Evolutionary conservation across 2,329 filamentous ascomycete genomes (phyloP), one percentile per base, ranked within the genome.

Genomic region (Hyphodiscus sp.): DNA sequence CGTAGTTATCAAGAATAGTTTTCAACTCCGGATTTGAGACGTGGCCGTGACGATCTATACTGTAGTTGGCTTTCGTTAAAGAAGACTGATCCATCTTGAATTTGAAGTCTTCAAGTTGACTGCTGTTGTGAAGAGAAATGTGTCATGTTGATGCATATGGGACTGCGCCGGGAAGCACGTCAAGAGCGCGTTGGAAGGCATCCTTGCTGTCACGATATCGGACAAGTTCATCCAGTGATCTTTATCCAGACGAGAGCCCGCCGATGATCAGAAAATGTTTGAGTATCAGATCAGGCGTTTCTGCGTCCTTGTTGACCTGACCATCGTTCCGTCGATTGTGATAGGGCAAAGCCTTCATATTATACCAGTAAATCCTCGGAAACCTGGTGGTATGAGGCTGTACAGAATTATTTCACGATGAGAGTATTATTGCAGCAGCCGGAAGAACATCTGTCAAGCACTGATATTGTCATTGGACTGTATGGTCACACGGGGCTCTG

Each of bases 161-260:
- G 10, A 58, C 23, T 2, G 65, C 61, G 10, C 51, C 42, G 13
- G 59, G 62, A 2, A 70, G 53, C 7, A 62, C 45, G 18, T 61
- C 42, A 2, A 68, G 47, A 15, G 67, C 60, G 42, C 65, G 63
- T 16, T 62, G 57, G 51, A 68, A 69, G 41, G 67, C 49, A 1
- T 63, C 67, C 20, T 56, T 51, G 16, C 63, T 59, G 41, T 65
- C 61, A 13, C 10, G 61, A 33, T 68, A 60, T 5, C 47, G 47
- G 18, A 71, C 63, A 15, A 70, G 63, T 49, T 70, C 63, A 44
- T 70, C 70, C 5, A 61, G 65, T 33, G 29, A 8, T 33, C 29
- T 61, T 63, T 67, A 68, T 20, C 65, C 63, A 2, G 68, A 64
- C 1, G 67, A 69, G 30, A 60, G 57, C 23, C 65, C 68, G 19